Conservation (phyloP, 129 eudicot species). For the Deinandra increscens region DNA sequence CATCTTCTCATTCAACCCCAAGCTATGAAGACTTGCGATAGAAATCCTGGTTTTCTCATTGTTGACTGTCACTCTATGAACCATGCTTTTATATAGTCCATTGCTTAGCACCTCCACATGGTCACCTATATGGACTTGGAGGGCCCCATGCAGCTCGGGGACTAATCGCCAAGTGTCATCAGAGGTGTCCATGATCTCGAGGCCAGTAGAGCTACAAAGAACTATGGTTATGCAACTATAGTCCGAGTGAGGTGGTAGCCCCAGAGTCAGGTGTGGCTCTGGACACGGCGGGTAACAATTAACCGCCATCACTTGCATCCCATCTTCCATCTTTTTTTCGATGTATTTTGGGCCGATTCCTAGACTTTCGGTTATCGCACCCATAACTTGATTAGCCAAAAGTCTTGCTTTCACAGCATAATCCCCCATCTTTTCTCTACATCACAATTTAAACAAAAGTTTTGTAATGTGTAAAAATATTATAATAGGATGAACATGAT, state of each 20-base stretch:
- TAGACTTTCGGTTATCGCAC: conserved; percentile 51
- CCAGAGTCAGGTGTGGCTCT: conserved; percentile 44
- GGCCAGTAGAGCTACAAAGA: conserved; percentile 52
- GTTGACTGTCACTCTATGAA: conserved; percentile 51
- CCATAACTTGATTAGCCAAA: conserved; percentile 38
- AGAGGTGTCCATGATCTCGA: conserved; percentile 38
- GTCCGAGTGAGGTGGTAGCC: conserved; percentile 73
- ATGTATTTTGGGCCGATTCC: conserved; percentile 51
- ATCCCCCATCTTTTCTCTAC: conserved; percentile 56
- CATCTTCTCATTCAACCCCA: conserved; percentile 60
- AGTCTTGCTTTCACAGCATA: conserved; percentile 34
- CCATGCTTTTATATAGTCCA: conserved; percentile 53
- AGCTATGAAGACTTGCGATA: conserved; percentile 62
- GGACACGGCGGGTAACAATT: conserved; percentile 75
- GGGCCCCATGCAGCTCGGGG: conserved; percentile 38
- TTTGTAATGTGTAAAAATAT: background rate
- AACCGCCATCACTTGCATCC: conserved; percentile 55
- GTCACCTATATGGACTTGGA: conserved; percentile 61
- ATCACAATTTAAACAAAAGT: background rate
- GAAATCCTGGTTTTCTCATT: conserved; percentile 47
- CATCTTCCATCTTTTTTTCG: conserved; percentile 37
- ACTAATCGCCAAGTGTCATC: conserved; percentile 43
- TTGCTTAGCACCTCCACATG: conserved; percentile 72
- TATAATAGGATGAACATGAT: background rate
- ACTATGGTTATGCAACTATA: conserved; percentile 53